phyloP scores from a whole-genome alignment of 2,329 filamentous ascomycete species.

The Pseudogymnoascus sp. region DNA sequence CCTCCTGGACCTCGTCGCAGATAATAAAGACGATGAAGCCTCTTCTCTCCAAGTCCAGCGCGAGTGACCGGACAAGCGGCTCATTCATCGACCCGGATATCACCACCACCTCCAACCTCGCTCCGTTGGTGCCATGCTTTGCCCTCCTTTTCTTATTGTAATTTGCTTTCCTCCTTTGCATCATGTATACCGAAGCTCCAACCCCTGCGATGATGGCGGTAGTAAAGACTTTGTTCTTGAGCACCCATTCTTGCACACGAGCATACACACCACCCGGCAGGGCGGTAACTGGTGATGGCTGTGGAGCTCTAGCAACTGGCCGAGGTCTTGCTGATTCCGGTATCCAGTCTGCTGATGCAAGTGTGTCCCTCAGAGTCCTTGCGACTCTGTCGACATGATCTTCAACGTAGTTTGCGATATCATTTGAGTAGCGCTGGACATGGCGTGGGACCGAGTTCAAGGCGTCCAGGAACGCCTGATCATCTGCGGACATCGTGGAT shows the following conservation, averaged over 20 bases:
- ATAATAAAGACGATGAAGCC: conserved; percentile 93
- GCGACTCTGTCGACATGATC: conserved; percentile 71
- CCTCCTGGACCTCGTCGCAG: conserved; percentile 76
- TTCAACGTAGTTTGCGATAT: conserved; percentile 74
- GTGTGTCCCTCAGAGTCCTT: conserved; percentile 57
- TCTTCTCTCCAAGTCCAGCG: conserved; percentile 77
- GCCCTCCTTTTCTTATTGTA: conserved; percentile 62
- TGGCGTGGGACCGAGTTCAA: conserved; percentile 59
- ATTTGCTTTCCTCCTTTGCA: conserved; percentile 46
- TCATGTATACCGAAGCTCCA: conserved; percentile 50
- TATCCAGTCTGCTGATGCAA: conserved; percentile 63
- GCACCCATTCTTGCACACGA: conserved; percentile 61
- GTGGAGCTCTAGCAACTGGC: conserved; percentile 27
- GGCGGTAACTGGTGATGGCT: conserved; percentile 23
- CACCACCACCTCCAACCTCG: conserved; percentile 76
- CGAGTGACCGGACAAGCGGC: conserved; percentile 73
- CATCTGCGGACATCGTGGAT: conserved; percentile 64
- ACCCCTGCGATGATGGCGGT: conserved; percentile 63
- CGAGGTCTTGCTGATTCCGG: conserved; percentile 57
- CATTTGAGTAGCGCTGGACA: conserved; percentile 59
- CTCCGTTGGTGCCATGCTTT: conserved; percentile 70
- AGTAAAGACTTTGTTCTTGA: conserved; percentile 62
- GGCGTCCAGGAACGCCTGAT: conserved; percentile 69
- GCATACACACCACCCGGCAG: conserved; percentile 36
- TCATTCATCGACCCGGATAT: conserved; percentile 82